These are phyloP conservation scores for Beverwykella pulmonaria DNA, from an alignment of 495 filamentous ascomycete genomes.

Conservation along the genomic window DNA sequence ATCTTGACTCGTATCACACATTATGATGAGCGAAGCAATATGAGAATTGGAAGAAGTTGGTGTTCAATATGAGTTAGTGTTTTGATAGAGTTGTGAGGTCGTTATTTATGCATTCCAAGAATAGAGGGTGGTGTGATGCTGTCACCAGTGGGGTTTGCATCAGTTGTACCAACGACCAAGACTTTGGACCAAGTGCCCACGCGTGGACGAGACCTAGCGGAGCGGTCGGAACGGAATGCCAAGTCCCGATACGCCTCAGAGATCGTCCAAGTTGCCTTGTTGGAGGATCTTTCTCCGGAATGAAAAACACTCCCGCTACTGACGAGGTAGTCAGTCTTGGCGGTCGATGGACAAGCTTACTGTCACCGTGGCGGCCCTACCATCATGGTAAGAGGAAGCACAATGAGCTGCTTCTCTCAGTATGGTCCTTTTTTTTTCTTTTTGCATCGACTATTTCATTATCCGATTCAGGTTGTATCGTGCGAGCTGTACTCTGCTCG, in stretches of 20 bases:
- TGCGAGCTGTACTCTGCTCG: no score
- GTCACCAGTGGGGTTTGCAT: neutral
- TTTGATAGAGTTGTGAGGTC: neutral
- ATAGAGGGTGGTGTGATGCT: neutral
- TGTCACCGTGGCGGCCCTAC: no score
- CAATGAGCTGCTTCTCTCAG: no score
- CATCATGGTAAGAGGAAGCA: no score
- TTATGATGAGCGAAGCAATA: neutral
- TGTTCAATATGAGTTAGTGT: neutral
- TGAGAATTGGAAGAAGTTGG: neutral
- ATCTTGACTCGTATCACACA: neutral
- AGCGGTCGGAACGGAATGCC: neutral
- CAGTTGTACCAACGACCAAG: no score
- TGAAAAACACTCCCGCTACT: neutral
- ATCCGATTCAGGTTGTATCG: no score
- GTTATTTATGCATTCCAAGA: neutral
- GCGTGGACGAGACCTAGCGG: neutral
- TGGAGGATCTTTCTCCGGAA: neutral
- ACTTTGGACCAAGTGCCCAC: neutral
- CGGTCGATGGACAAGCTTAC: no score
- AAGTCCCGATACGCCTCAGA: neutral
- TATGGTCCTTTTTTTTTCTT: no score
- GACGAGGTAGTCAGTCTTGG: no score
- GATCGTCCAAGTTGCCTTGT: neutral
- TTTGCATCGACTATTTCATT: no score